These are phyloP conservation scores for Moniliophthora roreri DNA, from an alignment of 1,284 basidiomycete species.

Conservation along the genomic window DNA sequence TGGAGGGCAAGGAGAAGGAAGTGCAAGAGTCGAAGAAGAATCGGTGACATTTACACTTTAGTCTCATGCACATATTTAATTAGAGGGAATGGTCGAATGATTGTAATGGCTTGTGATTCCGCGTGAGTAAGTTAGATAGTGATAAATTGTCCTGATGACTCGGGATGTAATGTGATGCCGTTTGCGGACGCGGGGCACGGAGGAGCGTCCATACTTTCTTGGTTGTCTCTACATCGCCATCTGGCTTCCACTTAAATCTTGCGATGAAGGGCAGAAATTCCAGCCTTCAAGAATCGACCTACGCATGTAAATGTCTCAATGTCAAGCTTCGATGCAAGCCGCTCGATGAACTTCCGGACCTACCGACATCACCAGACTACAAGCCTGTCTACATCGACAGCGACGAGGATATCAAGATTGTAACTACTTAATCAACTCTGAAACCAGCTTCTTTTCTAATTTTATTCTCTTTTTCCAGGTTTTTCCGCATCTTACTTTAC, in stretches of 20 bases:
- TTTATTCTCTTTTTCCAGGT: slow-evolving; percentile 37
- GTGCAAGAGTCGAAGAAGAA: slow-evolving; percentile 38
- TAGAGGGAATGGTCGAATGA: background rate
- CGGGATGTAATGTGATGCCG: no score
- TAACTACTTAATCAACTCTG: slow-evolving; percentile 33
- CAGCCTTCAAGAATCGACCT: slow-evolving; percentile 19
- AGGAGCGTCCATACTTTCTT: background rate
- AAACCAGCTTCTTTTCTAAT: slow-evolving; percentile 5
- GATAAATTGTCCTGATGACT: no score
- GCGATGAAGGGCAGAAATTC: background rate
- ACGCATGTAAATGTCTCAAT: slow-evolving; percentile 73
- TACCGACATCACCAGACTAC: slow-evolving; percentile 48
- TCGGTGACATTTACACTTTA: slow-evolving; percentile 2
- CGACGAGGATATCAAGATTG: slow-evolving; percentile 60
- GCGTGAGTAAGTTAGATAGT: no score
- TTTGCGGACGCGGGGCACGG: no score
- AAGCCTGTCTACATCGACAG: slow-evolving; percentile 61
- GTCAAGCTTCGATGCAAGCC: slow-evolving; percentile 46
- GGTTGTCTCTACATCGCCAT: background rate
- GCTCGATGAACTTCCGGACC: slow-evolving; percentile 27
- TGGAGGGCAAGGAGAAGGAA: slow-evolving; percentile 51
- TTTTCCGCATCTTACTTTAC: slow-evolving; percentile 70
- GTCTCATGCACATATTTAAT: background rate
- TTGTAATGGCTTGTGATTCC: no score
- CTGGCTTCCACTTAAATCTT: background rate